phyloP scores from a whole-genome alignment of 2,329 filamentous ascomycete species.

The Emydomyces testavorans region DNA sequence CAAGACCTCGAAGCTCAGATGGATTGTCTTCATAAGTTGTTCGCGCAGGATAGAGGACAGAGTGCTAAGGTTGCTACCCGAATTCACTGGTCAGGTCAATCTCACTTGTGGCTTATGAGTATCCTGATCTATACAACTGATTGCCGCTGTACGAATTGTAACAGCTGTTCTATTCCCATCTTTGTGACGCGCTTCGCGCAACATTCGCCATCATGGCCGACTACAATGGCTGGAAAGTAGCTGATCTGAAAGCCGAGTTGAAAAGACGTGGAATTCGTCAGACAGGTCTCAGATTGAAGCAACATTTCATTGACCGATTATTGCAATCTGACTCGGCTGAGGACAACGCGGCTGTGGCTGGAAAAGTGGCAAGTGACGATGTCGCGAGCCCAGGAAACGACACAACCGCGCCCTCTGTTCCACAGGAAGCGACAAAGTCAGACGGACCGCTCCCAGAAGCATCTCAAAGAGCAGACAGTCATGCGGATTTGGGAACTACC shows the following conservation, averaged over 20 bases:
- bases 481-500: background rate
- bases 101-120: too few species aligned
- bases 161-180: background rate
- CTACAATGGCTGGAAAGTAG: conserved; percentile 55
- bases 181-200: background rate
- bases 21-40: background rate
- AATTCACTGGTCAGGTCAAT: background rate
- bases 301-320: conserved; percentile 52
- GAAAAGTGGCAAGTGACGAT: conserved; percentile 6
- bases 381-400: background rate
- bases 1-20: background rate
- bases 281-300: conserved; percentile 59
- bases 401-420: background rate
- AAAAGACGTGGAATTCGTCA: conserved; percentile 59
- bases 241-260: conserved; percentile 63
- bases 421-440: background rate
- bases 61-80: too few species aligned
- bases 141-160: too few species aligned
- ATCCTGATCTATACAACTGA: too few species aligned
- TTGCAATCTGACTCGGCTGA: conserved; percentile 31
- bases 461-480: background rate
- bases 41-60: too few species aligned
- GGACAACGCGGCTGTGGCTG: conserved; percentile 11
- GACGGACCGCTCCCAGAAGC: conserved; percentile 4
- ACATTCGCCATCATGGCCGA: conserved; percentile 36